Base-by-base conservation (phyloP, 202 grass and related monocot genomes). In the Eragrostis tef region DNA sequence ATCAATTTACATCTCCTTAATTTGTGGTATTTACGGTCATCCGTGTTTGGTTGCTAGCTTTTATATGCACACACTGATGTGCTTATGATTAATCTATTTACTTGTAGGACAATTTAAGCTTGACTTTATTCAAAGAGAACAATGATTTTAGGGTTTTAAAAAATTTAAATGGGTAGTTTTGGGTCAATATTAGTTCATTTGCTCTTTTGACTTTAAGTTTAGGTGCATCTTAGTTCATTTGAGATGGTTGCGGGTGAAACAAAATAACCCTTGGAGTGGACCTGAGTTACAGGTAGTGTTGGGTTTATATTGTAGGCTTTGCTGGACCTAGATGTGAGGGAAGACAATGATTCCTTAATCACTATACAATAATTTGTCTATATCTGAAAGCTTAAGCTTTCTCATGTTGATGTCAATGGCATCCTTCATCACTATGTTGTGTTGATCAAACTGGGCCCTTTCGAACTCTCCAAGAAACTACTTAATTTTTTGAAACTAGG, bases 61-160 rank as follows among this genome's bases (percentile, higher is more conserved):
- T 70, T 47, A 36, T 63, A 47, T 84, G 41, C 6, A 59, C 44
- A 70, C n/a, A 0, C n/a, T 70, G 82, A 29, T 51, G 41, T 79
- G 53, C 44, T 39, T 79, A 22, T 45, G 43, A 51, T 74, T 66
- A 54, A 5, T 77, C 39, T 24, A 8, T 41, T 63, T 86, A 43
- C 52, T 43, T 82, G 11, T 61, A 17, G 50, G 43, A 31, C 56
- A 77, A 45, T 8, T 11, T 52, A 66, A 71, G 4, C 47, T 67
- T 65, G 68, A 29, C 47, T 48, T 57, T 78, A 10, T 74, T 80
- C 46, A 48, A 73, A 72, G 16, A 5, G 31, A 51, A 29, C 71
- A 77, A 12, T 63, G 48, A 63, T 29, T 63, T 71, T 71, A 57
- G 39, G 48, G 19, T 78, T 60, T 71, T 17, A 9, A 9, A 9